These are phyloP conservation scores for Vaccinium myrtillus DNA, from an alignment of 148 eudicot species.

Conservation along the genomic window DNA sequence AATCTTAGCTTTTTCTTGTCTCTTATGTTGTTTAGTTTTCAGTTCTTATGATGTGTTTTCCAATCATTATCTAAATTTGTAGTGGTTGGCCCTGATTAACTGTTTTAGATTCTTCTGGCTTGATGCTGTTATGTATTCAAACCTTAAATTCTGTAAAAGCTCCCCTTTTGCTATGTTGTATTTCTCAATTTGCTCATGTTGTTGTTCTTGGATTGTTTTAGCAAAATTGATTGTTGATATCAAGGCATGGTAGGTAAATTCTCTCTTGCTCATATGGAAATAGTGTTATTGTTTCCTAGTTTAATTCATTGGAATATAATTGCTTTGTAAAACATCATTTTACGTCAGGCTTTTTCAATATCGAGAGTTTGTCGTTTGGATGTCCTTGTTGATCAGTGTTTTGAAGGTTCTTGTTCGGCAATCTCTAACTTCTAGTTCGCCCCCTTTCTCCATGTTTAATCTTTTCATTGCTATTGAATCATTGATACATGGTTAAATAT, in stretches of 20 bases:
- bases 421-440: neutral
- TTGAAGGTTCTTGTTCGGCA: neutral
- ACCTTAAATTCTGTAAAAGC: neutral
- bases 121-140: neutral
- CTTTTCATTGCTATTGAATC: neutral
- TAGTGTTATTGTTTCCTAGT: neutral
- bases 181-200: conserved; percentile 1
- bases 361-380: neutral
- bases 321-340: neutral
- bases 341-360: neutral
- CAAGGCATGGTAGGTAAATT: neutral
- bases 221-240: neutral
- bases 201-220: neutral
- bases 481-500: neutral
- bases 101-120: conserved; percentile 1
- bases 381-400: conserved; percentile 10
- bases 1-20: neutral
- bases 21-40: neutral
- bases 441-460: neutral
- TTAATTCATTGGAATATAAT: neutral
- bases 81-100: neutral
- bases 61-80: neutral
- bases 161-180: neutral
- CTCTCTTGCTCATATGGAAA: neutral
- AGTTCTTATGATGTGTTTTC: neutral